phyloP scores from a whole-genome alignment of 768 basidiomycete genomes.

The Tephrocybe rancida region DNA sequence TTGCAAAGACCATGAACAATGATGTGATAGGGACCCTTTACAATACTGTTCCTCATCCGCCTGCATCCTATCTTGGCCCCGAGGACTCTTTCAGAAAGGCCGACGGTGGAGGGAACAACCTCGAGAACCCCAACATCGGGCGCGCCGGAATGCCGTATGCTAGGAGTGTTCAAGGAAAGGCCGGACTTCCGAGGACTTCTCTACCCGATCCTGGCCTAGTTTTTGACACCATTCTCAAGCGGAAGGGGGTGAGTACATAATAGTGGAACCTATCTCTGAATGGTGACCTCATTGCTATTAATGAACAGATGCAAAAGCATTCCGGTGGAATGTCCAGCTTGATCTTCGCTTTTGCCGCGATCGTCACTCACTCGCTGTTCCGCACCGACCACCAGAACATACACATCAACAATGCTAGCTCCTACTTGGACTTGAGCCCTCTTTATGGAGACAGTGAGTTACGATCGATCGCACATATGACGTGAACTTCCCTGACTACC shows the following conservation, averaged over 20 bases:
- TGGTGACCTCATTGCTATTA: not conserved
- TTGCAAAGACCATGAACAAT: slow-evolving; percentile 24
- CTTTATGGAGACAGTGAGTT: slow-evolving; percentile 53
- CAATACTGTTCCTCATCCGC: slow-evolving; percentile 62
- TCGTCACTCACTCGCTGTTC: slow-evolving; percentile 51
- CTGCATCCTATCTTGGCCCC: slow-evolving; percentile 37
- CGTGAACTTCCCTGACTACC: not conserved
- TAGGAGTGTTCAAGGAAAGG: slow-evolving; percentile 48
- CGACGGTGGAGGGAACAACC: slow-evolving; percentile 54
- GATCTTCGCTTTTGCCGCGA: slow-evolving; percentile 66
- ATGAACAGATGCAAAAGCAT: slow-evolving; percentile 31
- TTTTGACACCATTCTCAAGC: slow-evolving; percentile 61
- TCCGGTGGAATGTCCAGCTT: slow-evolving; percentile 61
- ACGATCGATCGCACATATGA: not conserved
- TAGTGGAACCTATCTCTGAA: slow-evolving; percentile 7
- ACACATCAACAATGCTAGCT: slow-evolving; percentile 52
- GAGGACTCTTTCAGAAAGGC: slow-evolving; percentile 41
- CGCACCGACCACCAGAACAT: slow-evolving; percentile 44
- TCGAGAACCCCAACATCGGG: slow-evolving; percentile 46
- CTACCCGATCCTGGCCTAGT: slow-evolving; percentile 62
- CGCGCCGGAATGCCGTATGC: slow-evolving; percentile 55
- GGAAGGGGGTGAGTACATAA: slow-evolving; percentile 31
- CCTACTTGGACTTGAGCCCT: slow-evolving; percentile 59
- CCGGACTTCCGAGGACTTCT: slow-evolving; percentile 37
- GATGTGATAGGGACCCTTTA: slow-evolving; percentile 43